Conservation (phyloP, 1,284 basidiomycete species). For the Leucoagaricus sp. region DNA sequence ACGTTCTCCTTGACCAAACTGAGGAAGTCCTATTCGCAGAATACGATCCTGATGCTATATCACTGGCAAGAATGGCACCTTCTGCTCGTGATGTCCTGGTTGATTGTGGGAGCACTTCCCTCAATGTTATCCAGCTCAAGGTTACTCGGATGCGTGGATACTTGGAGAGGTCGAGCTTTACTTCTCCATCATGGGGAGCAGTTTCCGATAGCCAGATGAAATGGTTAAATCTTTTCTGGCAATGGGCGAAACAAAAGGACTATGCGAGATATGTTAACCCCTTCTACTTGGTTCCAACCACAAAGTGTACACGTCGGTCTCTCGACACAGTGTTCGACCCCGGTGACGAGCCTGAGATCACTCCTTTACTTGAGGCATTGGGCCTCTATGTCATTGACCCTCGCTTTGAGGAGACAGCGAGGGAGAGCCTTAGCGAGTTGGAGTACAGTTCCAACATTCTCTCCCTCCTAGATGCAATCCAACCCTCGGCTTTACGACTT, state of each 20-base stretch:
- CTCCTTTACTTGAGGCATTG: constrained; percentile 19
- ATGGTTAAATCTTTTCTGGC: constrained; percentile 38
- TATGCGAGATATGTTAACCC: constrained; percentile 20
- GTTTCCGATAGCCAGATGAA: constrained; percentile 14
- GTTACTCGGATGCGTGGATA: not conserved
- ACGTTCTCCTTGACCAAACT: constrained; percentile 28
- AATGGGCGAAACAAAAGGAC: constrained; percentile 28
- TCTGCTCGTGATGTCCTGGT: not conserved
- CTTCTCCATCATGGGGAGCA: not conserved
- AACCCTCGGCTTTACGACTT: constrained; percentile 14
- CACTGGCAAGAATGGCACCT: constrained; percentile 25
- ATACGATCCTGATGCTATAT: constrained; percentile 31
- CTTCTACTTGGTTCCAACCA: constrained; percentile 33
- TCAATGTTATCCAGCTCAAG: not conserved
- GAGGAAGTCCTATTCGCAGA: constrained; percentile 31
- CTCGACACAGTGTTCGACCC: constrained; percentile 28
- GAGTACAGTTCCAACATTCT: constrained; percentile 25
- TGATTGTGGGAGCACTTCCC: not conserved
- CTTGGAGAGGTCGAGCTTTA: not conserved
- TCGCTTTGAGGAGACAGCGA: constrained; percentile 14
- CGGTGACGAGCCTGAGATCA: constrained; percentile 19
- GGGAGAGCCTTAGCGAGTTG: constrained; percentile 20
- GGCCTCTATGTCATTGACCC: constrained; percentile 30
- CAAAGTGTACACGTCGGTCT: constrained; percentile 25
- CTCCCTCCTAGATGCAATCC: constrained; percentile 27